Evolutionary conservation across 2,329 filamentous ascomycete species (phyloP), one percentile per base, ranked within the genome.

Genomic region (Arthrobotrys conoides): DNA sequence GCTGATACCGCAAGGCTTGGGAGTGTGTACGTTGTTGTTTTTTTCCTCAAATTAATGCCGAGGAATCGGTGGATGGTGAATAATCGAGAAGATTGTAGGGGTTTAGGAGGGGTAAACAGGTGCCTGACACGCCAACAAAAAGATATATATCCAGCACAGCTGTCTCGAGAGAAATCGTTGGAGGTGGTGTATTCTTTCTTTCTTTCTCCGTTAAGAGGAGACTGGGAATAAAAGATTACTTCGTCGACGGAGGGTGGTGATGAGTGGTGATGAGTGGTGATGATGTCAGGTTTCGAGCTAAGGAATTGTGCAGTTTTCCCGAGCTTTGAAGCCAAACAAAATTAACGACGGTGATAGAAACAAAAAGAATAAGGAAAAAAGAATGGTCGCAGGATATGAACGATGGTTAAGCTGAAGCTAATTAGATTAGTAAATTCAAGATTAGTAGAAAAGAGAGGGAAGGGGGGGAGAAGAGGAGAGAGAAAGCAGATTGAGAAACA

Each of bases 41-140:
- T 10, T 24, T n/a, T n/a, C n/a, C n/a, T n/a, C n/a, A n/a, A n/a
- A 4, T 48, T 22, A 24, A 24, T 53, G 41, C 2, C 82, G 63
- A 83, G 81, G 20, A 80, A 68, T 71, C 80, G 36, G 18, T 65
- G 14, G 38, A 53, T 44, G 59, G 9, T 20, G 22, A 36, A 72
- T 49, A 66, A 55, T 38, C 16, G 20, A 49, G 20, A n/a, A 66
- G 46, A 22, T 57, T 64, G 38, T 71, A 44, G 30, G 36, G 2
- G 18, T 30, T 44, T 16, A 38, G 46, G 33, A 24, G 79, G 63
- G 22, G 38, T 18, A 33, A 51, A 36, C 48, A 24, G 49, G 18
- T 20, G 49, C 51, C 36, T 46, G 69, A 66, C 1, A 33, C 53
- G 53, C 53, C 22, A 44, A 41, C 22, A 46, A 59, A 20, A 16